Conservation (phyloP, 305 asterid species). For the Solanum hybrid region DNA sequence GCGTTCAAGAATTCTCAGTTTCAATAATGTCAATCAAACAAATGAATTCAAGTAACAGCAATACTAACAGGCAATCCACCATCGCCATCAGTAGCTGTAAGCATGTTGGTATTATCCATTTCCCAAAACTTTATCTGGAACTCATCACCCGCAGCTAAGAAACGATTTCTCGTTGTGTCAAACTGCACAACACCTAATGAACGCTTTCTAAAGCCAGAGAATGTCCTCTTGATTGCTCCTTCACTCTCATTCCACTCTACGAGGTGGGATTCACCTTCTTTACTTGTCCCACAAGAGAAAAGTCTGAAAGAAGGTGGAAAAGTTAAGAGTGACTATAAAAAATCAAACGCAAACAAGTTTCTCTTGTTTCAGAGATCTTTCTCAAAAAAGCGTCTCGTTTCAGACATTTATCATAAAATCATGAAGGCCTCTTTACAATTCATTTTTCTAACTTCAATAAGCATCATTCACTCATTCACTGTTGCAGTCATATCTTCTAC, state of each 20-base stretch:
- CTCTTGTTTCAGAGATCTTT: neutral
- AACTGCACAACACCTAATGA: slow-evolving; percentile 89
- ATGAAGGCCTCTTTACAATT: neutral
- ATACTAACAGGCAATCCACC: slow-evolving; percentile 91
- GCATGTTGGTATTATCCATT: slow-evolving; percentile 68
- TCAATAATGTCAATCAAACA: neutral
- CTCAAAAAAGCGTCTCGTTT: neutral
- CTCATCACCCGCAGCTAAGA: slow-evolving; percentile 95
- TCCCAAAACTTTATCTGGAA: slow-evolving; percentile 96
- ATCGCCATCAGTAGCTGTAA: slow-evolving; percentile 66
- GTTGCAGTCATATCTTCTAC: neutral
- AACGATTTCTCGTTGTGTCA: slow-evolving; percentile 79
- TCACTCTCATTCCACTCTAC: slow-evolving; percentile 99
- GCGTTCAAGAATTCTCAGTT: slow-evolving; percentile 6
- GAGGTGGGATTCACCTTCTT: slow-evolving; percentile 89
- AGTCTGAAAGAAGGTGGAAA: slow-evolving; percentile 46
- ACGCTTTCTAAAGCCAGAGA: slow-evolving; percentile 78
- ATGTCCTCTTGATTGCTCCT: slow-evolving; percentile 85
- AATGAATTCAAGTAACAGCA: slow-evolving; percentile 3
- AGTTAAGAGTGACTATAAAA: neutral
- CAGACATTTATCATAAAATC: neutral
- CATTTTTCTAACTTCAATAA: neutral
- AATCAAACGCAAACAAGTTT: neutral
- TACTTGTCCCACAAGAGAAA: slow-evolving; percentile 93
- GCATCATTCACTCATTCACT: neutral